Base-by-base conservation (phyloP, 148 eudicot genomes). In the Arbutus unedo region DNA sequence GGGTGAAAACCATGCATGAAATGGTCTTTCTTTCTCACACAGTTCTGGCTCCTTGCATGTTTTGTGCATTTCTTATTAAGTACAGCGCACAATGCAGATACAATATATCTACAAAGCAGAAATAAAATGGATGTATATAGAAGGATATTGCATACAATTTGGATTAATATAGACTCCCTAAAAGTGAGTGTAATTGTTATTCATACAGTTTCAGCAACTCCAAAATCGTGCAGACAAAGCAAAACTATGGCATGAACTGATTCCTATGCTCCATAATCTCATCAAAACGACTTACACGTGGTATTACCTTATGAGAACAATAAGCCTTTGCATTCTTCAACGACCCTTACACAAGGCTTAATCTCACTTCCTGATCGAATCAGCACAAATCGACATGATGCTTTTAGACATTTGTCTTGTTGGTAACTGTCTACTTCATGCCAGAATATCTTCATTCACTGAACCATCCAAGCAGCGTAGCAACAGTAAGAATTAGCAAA, bases 171-270 rank as follows among this genome's bases (percentile, higher is more conserved):
- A 15, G 43, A 2, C 14, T 53, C 47, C 41, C 43, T 8, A 62
- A 62, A n/a, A 62, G 23, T 62, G 68, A 54, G 14, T 77, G n/a
- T 77, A 68, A 77, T 70, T 55, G 66, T 77, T 54, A 77, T 78
- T 77, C 48, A 53, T 55, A 44, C 45, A 21, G 70, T 15, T 55
- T 19, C 45, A 31, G 49, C 16, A 49, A 19, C 16, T 68, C 76
- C 77, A 77, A 79, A 57, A 43, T 54, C 23, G 4, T 21, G 67
- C 2, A 3, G 53, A 49, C 55, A 38, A 14, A 51, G 21, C 6
- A 53, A 75, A 66, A 77, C 47, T 15, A 82, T 44, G 38, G 8
- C 59, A 66, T 78, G 47, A 74, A 48, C 25, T 60, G 44, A 9
- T 71, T 55, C 51, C 21, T 41, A 19, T 18, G 72, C 43, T 9